phyloP scores from a whole-genome alignment of 208 protist species.

The Herpetomonas samuelpessoai region DNA sequence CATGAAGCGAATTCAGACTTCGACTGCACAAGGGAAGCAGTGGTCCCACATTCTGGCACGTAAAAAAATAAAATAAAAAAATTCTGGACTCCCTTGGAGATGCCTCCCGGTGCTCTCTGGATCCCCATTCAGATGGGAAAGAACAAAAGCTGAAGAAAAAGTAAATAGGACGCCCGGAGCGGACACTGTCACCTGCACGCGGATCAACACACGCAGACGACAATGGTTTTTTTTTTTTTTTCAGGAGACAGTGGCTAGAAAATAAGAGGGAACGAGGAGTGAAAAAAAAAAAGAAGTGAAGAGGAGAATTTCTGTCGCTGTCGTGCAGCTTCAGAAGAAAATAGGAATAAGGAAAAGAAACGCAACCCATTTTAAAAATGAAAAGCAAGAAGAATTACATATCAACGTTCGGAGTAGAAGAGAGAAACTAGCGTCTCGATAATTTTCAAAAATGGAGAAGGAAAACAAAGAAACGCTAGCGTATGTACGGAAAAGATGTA shows the following conservation, averaged over 20 bases:
- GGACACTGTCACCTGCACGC: too few species aligned
- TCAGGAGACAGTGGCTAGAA: too few species aligned
- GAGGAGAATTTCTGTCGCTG: neutral
- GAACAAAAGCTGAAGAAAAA: neutral
- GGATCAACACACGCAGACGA: too few species aligned
- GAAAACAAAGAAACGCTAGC: conserved; percentile 4
- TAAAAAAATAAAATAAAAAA: too few species aligned
- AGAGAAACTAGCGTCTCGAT: neutral
- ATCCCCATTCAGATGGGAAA: neutral
- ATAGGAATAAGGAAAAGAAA: too few species aligned
- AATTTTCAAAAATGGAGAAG: conserved; percentile 7
- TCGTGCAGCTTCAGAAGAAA: neutral
- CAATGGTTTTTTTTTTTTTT: too few species aligned
- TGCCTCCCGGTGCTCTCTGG: too few species aligned
- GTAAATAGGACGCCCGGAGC: too few species aligned
- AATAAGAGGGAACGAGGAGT: neutral
- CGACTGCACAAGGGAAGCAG: too few species aligned
- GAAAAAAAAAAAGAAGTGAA: conserved; percentile 5
- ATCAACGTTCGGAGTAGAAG: conserved; percentile 2
- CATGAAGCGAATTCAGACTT: neutral
- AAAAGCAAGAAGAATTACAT: conserved; percentile 3
- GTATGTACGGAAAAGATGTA: neutral
- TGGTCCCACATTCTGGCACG: too few species aligned
- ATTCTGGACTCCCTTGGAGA: too few species aligned
- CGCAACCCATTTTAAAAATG: conserved; percentile 6